Evolutionary conservation across 352 stramenopile species (phyloP).

Genomic region (Globisporangium rhizosaccharum): DNA sequence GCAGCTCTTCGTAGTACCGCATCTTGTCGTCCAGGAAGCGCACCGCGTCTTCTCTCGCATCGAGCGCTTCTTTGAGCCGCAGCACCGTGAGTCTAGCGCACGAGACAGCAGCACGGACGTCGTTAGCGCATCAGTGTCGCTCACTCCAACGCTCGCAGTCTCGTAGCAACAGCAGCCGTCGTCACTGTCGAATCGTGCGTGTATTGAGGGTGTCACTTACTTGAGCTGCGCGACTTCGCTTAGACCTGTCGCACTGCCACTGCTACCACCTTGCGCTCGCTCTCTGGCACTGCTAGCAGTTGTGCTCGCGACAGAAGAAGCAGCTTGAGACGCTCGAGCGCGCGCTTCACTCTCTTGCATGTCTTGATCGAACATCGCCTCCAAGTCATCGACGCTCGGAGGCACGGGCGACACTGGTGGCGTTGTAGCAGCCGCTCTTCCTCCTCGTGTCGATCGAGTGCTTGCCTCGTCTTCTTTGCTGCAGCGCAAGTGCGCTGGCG

Average conservation of each 20-base stretch:
- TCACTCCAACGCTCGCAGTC: conserved; percentile 3
- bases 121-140: conserved; percentile 5
- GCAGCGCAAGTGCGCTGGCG: too few relatives aligned
- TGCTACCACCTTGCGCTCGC: background rate
- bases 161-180: background rate
- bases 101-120: conserved; percentile 1
- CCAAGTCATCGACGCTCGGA: background rate
- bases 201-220: conserved; percentile 7
- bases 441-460: too few relatives aligned
- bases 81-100: conserved; percentile 37
- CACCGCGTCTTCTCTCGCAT: conserved; percentile 58
- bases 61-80: conserved; percentile 46
- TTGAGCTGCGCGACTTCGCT: conserved; percentile 22
- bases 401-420: too few relatives aligned
- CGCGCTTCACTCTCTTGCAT: background rate
- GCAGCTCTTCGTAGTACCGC: conserved; percentile 31
- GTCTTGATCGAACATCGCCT: conserved; percentile 8
- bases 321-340: background rate
- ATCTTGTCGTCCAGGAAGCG: conserved; percentile 51
- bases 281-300: background rate
- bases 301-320: background rate
- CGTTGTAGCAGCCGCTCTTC: too few relatives aligned
- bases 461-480: too few relatives aligned
- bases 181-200: background rate
- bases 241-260: background rate